phyloP scores from a whole-genome alignment of 2,329 filamentous ascomycete genomes.

The Diaporthe ampelina region DNA sequence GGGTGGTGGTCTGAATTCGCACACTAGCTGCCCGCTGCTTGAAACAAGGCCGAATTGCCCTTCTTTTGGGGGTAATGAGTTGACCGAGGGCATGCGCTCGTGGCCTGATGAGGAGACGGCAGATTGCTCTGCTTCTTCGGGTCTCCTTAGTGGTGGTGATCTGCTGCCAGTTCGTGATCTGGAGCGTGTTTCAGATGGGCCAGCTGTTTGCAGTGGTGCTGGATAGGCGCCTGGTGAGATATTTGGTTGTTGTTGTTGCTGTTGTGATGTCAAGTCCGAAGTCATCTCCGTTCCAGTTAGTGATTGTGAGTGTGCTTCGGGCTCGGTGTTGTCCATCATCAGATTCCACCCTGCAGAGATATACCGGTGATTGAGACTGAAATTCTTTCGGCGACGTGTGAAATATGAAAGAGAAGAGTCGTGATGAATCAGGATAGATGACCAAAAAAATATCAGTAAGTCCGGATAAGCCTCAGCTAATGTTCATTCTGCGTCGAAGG shows the following conservation, averaged over 20 bases:
- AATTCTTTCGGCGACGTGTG: neutral
- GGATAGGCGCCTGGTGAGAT: neutral
- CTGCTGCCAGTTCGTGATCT: conserved; percentile 2
- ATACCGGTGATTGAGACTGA: neutral
- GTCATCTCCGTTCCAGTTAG: neutral
- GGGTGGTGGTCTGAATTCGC: neutral
- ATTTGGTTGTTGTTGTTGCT: neutral
- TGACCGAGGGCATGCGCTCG: conserved; percentile 15
- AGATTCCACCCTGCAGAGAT: neutral
- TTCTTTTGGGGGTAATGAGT: conserved; percentile 3
- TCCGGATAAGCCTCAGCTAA: conserved; percentile 5
- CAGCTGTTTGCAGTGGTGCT: neutral
- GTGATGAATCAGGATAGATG: neutral
- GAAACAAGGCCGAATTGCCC: conserved; percentile 15
- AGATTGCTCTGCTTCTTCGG: neutral
- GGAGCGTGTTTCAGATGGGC: neutral
- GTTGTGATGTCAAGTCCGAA: neutral
- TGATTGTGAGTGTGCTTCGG: neutral
- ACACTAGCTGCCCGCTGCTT: conserved; percentile 27
- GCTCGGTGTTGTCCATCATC: neutral
- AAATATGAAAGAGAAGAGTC: neutral
- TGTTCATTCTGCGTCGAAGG: neutral
- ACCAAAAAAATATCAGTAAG: neutral
- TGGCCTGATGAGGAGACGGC: neutral
- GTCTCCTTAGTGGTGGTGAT: neutral